phyloP scores from a whole-genome alignment of 257 asterid species.

The Phtheirospermum japonicum region DNA sequence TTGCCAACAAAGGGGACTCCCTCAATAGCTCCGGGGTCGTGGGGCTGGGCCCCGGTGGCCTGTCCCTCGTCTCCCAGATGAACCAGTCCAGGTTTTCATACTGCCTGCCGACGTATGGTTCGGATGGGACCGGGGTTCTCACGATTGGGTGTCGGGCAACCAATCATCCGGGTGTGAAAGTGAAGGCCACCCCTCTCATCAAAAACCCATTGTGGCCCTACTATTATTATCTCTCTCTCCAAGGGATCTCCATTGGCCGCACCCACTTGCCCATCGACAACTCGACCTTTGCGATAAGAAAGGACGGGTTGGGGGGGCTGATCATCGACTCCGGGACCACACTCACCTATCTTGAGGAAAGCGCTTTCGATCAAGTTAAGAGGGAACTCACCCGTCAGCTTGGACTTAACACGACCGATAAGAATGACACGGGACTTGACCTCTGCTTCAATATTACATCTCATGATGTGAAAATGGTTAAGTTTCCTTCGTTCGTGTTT shows the following conservation, averaged over 20 bases:
- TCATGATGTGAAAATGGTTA: constrained; percentile 14
- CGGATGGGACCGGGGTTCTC: constrained; percentile 36
- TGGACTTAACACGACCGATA: constrained; percentile 33
- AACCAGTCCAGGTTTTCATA: constrained; percentile 51
- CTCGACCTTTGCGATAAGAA: constrained; percentile 15
- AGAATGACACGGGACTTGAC: constrained; percentile 35
- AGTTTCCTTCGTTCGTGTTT: constrained; percentile 40
- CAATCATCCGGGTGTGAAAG: background rate
- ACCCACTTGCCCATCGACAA: constrained; percentile 37
- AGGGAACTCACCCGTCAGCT: constrained; percentile 37
- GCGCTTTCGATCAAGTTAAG: constrained; percentile 35
- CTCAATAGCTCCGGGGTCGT: constrained; percentile 46
- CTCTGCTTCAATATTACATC: constrained; percentile 43
- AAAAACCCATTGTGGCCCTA: too few species aligned
- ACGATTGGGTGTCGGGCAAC: constrained; percentile 46
- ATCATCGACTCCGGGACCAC: too few species aligned
- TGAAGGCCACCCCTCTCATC: too few species aligned
- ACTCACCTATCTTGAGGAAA: too few species aligned
- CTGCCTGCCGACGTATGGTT: constrained; percentile 49
- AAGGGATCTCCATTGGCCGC: too few species aligned
- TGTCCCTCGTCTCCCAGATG: too few species aligned
- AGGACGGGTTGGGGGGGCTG: constrained; percentile 49
- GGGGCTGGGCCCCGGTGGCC: constrained; percentile 59
- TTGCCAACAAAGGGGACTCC: constrained; percentile 34
- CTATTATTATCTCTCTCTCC: too few species aligned